These are phyloP conservation scores for Podaxis sp. DNA, from an alignment of 768 basidiomycete species.

Conservation along the genomic window DNA sequence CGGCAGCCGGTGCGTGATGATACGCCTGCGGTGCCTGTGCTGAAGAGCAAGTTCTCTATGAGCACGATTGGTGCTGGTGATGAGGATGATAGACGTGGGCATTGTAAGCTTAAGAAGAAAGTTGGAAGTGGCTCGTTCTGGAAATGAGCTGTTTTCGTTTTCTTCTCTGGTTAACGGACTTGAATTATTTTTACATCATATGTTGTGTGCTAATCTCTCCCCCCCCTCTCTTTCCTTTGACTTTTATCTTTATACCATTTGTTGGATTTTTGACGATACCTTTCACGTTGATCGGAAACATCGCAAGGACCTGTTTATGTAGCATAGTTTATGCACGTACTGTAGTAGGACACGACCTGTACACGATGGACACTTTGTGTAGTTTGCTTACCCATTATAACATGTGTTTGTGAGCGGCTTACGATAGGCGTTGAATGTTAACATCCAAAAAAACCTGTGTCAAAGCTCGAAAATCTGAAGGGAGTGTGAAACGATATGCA, in stretches of 20 bases:
- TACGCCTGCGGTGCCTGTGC: conserved; percentile 12
- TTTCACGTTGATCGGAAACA: not conserved
- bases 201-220: not conserved
- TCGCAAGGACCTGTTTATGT: not conserved
- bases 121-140: conserved; percentile 19
- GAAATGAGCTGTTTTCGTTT: conserved; percentile 16
- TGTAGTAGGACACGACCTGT: not conserved
- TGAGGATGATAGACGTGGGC: not conserved
- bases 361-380: not conserved
- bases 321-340: not conserved
- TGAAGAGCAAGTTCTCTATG: conserved; percentile 43
- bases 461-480: conserved; percentile 9
- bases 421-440: not conserved
- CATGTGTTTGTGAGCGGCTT: not conserved
- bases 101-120: conserved; percentile 17
- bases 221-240: not conserved
- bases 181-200: not conserved
- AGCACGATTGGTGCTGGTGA: conserved; percentile 30
- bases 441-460: not conserved
- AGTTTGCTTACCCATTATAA: not conserved
- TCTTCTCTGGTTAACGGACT: not conserved
- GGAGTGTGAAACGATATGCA: not conserved
- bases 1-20: conserved; percentile 47
- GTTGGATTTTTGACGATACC: not conserved
- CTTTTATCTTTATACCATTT: not conserved